Conservation (phyloP, 106 monocot genomes). For the Dactylorhiza incarnata region DNA sequence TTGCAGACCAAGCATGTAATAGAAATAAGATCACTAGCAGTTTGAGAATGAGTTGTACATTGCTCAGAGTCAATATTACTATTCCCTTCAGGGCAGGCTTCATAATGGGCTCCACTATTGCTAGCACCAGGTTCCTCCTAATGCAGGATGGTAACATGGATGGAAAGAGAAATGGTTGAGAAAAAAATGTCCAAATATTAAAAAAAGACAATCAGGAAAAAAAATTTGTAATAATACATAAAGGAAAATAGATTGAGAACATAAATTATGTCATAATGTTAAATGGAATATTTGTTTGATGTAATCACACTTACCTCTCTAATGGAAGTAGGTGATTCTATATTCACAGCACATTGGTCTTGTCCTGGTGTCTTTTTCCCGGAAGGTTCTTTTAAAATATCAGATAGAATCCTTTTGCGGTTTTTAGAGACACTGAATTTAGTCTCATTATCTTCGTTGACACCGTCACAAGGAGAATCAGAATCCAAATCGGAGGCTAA, state of each 20-base stretch:
- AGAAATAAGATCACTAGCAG: neutral
- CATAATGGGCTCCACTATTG: neutral
- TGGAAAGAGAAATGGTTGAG: neutral
- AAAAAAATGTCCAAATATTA: neutral
- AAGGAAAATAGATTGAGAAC: neutral
- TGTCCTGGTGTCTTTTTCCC: neutral
- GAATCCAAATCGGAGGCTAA: no score
- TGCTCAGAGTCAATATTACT: neutral
- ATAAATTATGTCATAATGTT: neutral
- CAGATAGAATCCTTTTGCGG: neutral
- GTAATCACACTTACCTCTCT: neutral
- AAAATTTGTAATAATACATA: neutral
- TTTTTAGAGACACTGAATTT: neutral
- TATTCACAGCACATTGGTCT: neutral
- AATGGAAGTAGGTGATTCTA: neutral
- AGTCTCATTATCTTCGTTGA: neutral
- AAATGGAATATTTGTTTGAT: neutral
- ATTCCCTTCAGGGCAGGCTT: neutral
- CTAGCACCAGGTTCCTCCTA: conserved; percentile 1
- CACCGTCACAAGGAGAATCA: neutral
- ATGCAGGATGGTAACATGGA: neutral
- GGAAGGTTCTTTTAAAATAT: neutral
- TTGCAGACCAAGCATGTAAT: conserved; percentile 8
- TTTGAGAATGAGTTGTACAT: neutral
- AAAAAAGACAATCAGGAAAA: neutral